Evolutionary conservation across 306 rosid genomes (phyloP).

Genomic region (Ammopiptanthus mongolicus): DNA sequence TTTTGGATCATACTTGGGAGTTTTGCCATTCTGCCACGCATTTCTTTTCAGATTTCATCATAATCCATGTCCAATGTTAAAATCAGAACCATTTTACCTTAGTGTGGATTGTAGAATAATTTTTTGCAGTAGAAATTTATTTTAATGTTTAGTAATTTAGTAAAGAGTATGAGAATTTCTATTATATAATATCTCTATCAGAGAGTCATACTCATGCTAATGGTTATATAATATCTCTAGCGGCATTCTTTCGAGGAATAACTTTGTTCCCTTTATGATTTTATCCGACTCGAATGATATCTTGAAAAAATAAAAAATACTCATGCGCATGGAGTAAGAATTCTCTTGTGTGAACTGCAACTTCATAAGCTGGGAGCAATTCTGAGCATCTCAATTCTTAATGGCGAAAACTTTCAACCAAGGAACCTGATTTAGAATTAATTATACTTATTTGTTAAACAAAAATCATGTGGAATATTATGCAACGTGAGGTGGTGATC

Average conservation of each 20-base stretch:
- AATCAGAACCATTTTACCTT: background rate
- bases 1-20: background rate
- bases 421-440: slow-evolving; percentile 10
- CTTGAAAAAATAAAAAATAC: too few relatives aligned
- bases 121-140: background rate
- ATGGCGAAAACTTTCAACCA: background rate
- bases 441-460: background rate
- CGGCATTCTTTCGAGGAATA: too few relatives aligned
- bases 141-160: too few relatives aligned
- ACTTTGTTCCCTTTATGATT: too few relatives aligned
- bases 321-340: too few relatives aligned
- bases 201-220: too few relatives aligned
- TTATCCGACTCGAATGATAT: background rate
- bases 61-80: background rate
- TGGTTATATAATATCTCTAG: too few relatives aligned
- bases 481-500: background rate
- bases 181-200: too few relatives aligned
- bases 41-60: background rate
- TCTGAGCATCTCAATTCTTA: slow-evolving; percentile 15
- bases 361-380: background rate
- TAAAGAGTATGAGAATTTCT: too few relatives aligned
- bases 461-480: slow-evolving; percentile 9
- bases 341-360: too few relatives aligned
- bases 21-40: background rate
- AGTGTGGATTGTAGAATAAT: background rate